Evolutionary conservation across 208 protist species (phyloP).

Genomic region (Porcisia deanei): DNA sequence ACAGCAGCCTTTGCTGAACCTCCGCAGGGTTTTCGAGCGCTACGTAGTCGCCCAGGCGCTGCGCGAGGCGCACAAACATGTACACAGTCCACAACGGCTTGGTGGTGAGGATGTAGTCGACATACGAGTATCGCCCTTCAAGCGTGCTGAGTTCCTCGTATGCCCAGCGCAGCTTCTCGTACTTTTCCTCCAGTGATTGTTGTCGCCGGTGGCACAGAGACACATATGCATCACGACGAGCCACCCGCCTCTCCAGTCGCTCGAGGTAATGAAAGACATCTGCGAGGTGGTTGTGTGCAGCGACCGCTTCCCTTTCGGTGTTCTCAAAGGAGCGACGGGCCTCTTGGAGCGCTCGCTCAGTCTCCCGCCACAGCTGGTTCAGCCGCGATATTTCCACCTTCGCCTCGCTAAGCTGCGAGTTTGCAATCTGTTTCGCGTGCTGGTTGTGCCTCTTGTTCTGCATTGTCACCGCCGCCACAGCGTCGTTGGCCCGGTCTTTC

Average conservation of each 20-base stretch:
- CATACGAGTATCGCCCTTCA: constrained; percentile 71
- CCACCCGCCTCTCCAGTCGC: constrained; percentile 79
- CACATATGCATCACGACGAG: constrained; percentile 71
- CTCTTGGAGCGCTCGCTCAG: constrained; percentile 84
- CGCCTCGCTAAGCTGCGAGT: constrained; percentile 48
- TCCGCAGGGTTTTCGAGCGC: constrained; percentile 20
- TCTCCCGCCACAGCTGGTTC: constrained; percentile 82
- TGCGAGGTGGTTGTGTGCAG: constrained; percentile 73
- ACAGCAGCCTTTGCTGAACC: constrained; percentile 7
- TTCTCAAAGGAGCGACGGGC: constrained; percentile 73
- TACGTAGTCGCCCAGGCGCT: constrained; percentile 51
- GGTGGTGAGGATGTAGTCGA: constrained; percentile 63
- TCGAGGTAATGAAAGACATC: constrained; percentile 88
- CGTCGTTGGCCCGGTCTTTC: constrained; percentile 54
- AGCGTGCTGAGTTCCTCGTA: constrained; percentile 71
- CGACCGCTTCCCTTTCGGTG: constrained; percentile 69
- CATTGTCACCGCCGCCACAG: constrained; percentile 28
- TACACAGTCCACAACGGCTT: constrained; percentile 70
- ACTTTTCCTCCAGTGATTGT: constrained; percentile 82
- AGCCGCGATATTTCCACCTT: constrained; percentile 63
- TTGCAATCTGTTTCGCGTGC: constrained; percentile 27
- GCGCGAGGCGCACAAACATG: constrained; percentile 64
- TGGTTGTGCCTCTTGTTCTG: constrained; percentile 30
- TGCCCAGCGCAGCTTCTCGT: constrained; percentile 90
- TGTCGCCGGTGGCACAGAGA: constrained; percentile 42